Conservation (phyloP, 2,329 filamentous ascomycete genomes). For the Thyridium curvatum region DNA sequence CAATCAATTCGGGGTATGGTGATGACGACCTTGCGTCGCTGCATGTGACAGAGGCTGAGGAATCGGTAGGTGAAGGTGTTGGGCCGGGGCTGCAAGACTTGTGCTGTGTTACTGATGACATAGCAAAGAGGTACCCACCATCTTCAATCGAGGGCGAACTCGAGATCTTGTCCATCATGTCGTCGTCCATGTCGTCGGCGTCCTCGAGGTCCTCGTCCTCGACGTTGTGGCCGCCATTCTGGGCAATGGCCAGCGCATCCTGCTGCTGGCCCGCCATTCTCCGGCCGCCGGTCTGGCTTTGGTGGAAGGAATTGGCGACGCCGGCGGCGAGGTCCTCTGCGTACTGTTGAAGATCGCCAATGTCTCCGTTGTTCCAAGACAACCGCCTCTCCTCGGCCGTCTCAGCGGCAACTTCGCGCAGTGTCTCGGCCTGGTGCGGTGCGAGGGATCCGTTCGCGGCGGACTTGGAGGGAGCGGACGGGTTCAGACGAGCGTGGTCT, state of each 20-base stretch:
- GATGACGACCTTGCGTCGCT: constrained; percentile 32
- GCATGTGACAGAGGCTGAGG: constrained; percentile 20
- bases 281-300: constrained; percentile 10
- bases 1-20: constrained; percentile 31
- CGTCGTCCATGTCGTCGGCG: constrained; percentile 74
- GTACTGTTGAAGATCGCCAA: constrained; percentile 36
- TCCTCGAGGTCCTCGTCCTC: constrained; percentile 61
- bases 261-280: constrained; percentile 36
- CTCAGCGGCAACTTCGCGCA: constrained; percentile 76
- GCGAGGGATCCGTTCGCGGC: constrained; percentile 47
- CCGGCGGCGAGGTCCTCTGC: constrained; percentile 37
- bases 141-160: constrained; percentile 98
- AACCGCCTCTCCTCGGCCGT: constrained; percentile 64
- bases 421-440: constrained; percentile 78
- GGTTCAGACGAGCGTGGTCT: constrained; percentile 60
- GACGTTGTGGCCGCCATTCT: constrained; percentile 47
- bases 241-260: constrained; percentile 53
- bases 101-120: no score
- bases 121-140: constrained; percentile 66
- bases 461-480: constrained; percentile 38
- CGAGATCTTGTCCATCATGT: constrained; percentile 98
- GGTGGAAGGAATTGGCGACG: constrained; percentile 29
- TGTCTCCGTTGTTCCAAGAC: constrained; percentile 39
- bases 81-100: constrained; percentile 5
- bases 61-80: constrained; percentile 18